Conservation (phyloP, 495 filamentous ascomycete species). For the Arthonia radiata region DNA sequence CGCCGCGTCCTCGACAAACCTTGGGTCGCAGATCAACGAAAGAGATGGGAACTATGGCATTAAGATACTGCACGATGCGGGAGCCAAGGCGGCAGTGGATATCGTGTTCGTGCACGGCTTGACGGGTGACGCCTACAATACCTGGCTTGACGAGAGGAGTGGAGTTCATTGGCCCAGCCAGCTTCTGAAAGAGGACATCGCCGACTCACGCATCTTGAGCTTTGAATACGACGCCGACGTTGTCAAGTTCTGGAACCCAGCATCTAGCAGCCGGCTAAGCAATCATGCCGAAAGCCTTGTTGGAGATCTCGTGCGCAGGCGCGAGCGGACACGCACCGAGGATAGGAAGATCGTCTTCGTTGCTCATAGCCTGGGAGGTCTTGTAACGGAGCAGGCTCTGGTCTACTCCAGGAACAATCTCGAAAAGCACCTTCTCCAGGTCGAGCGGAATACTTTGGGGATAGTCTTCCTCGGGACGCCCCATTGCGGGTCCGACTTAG, state of each 20-base stretch:
- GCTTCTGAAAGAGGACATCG: slow-evolving; percentile 1
- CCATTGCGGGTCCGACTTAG: slow-evolving; percentile 4
- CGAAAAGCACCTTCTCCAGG: too few species aligned
- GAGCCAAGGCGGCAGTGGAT: too few species aligned
- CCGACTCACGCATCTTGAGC: slow-evolving; percentile 3
- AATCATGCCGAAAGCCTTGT: slow-evolving; percentile 3
- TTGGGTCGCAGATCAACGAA: too few species aligned
- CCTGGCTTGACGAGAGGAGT: slow-evolving; percentile 2
- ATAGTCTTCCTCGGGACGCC: slow-evolving; percentile 8
- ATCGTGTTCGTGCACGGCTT: slow-evolving; percentile 6
- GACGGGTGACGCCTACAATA: slow-evolving; percentile 4
- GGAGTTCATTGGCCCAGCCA: slow-evolving; percentile 2
- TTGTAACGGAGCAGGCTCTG: slow-evolving; percentile 4
- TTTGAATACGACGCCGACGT: slow-evolving; percentile 6
- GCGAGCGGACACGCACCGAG: slow-evolving; percentile 2
- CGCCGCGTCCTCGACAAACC: too few species aligned
- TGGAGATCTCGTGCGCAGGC: slow-evolving; percentile 1
- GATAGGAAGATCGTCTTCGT: slow-evolving; percentile 5
- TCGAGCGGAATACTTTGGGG: slow-evolving; percentile 1
- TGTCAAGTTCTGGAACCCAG: slow-evolving; percentile 1
- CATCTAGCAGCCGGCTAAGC: slow-evolving; percentile 1
- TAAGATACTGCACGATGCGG: too few species aligned
- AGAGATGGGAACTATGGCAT: too few species aligned
- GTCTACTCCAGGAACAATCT: too few species aligned
- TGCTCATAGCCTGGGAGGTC: slow-evolving; percentile 5